Evolutionary conservation across 192 early-diverging fungal genomes (phyloP), one percentile per base, ranked within the genome.

Genomic region (Coemansia sp.): DNA sequence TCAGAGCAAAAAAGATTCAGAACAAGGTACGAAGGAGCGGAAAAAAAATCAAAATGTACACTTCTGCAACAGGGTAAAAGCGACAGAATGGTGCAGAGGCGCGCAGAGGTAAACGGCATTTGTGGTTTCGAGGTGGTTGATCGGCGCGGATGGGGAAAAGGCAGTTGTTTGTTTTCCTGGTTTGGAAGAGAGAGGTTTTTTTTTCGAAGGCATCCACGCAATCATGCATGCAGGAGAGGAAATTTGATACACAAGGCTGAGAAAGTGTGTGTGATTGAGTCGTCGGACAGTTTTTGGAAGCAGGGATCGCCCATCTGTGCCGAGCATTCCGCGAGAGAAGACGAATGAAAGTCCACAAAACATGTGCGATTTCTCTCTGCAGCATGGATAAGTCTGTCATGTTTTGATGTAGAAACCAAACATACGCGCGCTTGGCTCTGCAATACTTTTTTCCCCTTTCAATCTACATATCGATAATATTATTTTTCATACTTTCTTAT

Each of bases 351-450:
- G 14, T 17, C 8, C 39, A 46, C 39, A 46, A 46, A 46, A 46
- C 39, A 46, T 46, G 39, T 46, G 39, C 39, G 39, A 17, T 46
- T 46, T 46, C 39, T 36, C 33, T 46, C 39, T 17, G 39, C 14
- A 46, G 32, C 54, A 39, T 46, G 17, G 31, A 31, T 27, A 57
- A 57, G n/a, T 25, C 9, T 55, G 54, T 5, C 20, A 33, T 33
- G 51, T 25, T 51, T 50, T 25, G 24, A 62, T 23, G 21, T n/a
- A 36, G 25, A 39, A 62, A 62, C 59, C 46, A 63, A 27, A 53
- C 3, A 29, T 14, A 22, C 33, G 17, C 11, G 17, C 11, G 39
- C 39, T 46, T 46, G 14, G 39, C 39, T 46, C 39, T 46, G 9
- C 14, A 46, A 46, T 46, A 9, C 39, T 17, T 46, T 30, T 24